Evolutionary conservation across 148 eudicot species (phyloP), one percentile per base, ranked within the genome.

Genomic region (Rhododendron williamsianum): DNA sequence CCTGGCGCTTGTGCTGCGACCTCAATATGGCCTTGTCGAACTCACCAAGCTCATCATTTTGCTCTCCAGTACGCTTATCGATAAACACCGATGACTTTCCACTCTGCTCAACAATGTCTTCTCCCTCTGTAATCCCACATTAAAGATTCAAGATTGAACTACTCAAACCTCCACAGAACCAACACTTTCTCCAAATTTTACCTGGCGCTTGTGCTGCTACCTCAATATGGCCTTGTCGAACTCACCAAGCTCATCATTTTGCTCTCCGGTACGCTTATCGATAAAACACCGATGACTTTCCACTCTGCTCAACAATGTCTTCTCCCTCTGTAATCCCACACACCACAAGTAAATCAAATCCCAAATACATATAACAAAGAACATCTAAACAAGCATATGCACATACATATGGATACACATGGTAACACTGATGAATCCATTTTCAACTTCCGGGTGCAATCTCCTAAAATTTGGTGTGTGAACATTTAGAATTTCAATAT

Each of bases 1-100:
- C 99, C 96, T 93, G 97, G 35, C 94, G 90, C 85, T 93, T 95
- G 9, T 94, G 98, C 86, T 97, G 99, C 0, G 99, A 91, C 88
- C 99, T 94, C 88, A 97, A 73, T 85, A 97, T 92, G 16, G 91
- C 94, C 93, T 97, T 97, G 77, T 95, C 98, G 43, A 94, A 97
- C 88, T 97, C 98, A 56, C 86, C 95, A 84, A 97, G 94, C 4
- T 81, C 89, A 52, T 93, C 98, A 87, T 92, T 91, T 80, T 89
- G 87, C 91, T 97, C 99, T 9, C 98, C 98, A 65, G 95, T 95
- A 73, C 98, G 90, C 30, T 27, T 27, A 27, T 27, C 30, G 30
- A 27, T 27, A 27, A 27, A 27, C 30, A 27, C 30, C 30, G 30
- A 27, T 27, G 30, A 27, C 30, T 27, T 27, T 27, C 30, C 30